phyloP scores from a whole-genome alignment of 306 rosid genomes.

The Quercus agrifolia region DNA sequence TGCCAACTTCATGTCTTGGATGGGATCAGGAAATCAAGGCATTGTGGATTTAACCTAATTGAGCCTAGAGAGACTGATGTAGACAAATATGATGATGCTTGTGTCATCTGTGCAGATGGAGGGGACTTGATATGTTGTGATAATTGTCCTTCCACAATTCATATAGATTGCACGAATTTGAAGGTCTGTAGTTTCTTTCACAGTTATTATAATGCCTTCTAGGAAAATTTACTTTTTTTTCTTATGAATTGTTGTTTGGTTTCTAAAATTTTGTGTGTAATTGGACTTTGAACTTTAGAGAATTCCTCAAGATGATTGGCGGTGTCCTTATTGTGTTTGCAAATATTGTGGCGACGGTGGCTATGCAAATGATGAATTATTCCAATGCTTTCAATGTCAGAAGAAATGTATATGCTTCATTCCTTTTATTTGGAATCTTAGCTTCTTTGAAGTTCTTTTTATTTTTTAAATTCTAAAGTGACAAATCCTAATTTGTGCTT shows the following conservation, averaged over 20 bases:
- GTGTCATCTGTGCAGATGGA: constrained; percentile 40
- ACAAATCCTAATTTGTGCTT: neutral
- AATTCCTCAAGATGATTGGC: constrained; percentile 32
- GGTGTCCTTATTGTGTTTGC: constrained; percentile 40
- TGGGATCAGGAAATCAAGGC: neutral
- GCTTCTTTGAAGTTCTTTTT: too few species aligned
- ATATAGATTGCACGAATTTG: constrained; percentile 26
- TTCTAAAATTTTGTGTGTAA: neutral
- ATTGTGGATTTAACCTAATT: neutral
- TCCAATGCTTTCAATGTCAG: constrained; percentile 21
- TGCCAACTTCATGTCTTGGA: constrained; percentile 14
- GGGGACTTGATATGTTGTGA: constrained; percentile 41
- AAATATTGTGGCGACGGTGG: constrained; percentile 15
- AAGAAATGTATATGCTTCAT: constrained; percentile 23
- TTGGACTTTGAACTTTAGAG: constrained; percentile 12
- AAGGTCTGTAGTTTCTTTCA: constrained; percentile 19
- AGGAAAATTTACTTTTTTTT: neutral
- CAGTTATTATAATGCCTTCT: neutral
- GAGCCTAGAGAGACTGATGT: neutral
- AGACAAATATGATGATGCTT: constrained; percentile 29
- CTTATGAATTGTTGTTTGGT: neutral
- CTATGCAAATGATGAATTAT: neutral
- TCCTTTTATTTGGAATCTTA: neutral
- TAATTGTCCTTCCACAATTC: constrained; percentile 30
- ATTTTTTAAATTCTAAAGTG: neutral